A percentile compares a stretch with the other conserved stretches of the same genome.
These are phyloP conservation scores for Pyrus bretschneideri DNA, from an alignment of 306 rosid species.

Conservation along the genomic window DNA sequence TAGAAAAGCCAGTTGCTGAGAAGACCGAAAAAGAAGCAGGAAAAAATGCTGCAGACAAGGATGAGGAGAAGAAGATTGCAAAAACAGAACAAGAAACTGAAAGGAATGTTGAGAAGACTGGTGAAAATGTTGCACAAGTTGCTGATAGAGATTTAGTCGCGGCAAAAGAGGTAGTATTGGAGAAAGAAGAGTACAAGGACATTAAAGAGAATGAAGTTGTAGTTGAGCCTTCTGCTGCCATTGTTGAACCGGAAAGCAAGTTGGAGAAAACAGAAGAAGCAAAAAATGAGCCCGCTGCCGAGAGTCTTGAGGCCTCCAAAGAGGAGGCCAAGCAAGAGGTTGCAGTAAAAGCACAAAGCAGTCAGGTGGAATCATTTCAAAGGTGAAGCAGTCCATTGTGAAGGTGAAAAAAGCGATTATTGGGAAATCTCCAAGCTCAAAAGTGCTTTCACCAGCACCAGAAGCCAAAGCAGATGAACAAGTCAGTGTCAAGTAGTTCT, in stretches of 20 bases:
- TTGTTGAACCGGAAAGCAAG: neutral
- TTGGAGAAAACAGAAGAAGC: neutral
- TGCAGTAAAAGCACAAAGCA: constrained; percentile 57
- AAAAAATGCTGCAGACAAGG: neutral
- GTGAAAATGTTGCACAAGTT: neutral
- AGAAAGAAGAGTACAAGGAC: constrained; percentile 3
- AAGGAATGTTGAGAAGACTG: neutral
- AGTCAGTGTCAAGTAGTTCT: neutral
- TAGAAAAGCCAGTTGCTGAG: neutral
- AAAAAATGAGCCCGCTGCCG: neutral
- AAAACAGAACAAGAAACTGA: constrained; percentile 1
- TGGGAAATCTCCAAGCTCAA: constrained; percentile 73
- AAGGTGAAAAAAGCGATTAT: constrained; percentile 85
- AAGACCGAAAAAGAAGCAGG: neutral
- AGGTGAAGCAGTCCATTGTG: constrained; percentile 74
- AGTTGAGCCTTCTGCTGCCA: neutral
- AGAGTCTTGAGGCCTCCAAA: neutral
- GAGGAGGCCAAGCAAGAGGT: constrained; percentile 10
- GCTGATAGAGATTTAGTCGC: neutral
- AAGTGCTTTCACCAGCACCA: constrained; percentile 46
- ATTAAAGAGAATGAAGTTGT: neutral
- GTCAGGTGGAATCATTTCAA: constrained; percentile 60
- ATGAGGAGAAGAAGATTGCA: neutral
- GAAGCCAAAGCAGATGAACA: constrained; percentile 39
- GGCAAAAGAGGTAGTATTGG: neutral